A percentile compares a stretch with the other conserved stretches of the same genome.
phyloP scores from a whole-genome alignment of 805 yeast genomes.

The Jamesozyma gamospora region DNA sequence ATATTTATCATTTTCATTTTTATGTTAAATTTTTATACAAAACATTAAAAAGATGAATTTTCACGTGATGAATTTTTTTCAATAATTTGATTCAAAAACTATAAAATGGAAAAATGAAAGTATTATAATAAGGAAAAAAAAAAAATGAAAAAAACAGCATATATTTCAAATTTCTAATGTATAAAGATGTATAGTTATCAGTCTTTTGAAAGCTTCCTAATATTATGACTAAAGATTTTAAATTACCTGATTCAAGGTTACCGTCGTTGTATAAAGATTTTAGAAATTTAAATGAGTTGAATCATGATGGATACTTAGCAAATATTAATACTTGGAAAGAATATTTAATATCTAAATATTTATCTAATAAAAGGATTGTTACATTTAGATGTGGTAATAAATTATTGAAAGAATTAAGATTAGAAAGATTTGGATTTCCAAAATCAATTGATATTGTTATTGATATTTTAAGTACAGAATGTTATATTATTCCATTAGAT shows the following conservation, averaged over 20 bases:
- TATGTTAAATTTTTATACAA: too few relatives aligned
- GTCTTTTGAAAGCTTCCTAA: too few relatives aligned
- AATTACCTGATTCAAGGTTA: conserved; percentile 29
- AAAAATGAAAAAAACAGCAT: too few relatives aligned
- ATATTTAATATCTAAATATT: conserved; percentile 11
- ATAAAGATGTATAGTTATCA: too few relatives aligned
- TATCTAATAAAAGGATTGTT: conserved; percentile 9
- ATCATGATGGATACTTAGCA: conserved; percentile 35
- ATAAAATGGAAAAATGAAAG: too few relatives aligned
- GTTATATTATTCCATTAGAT: conserved; percentile 21
- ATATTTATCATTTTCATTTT: too few relatives aligned
- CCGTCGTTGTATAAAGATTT: conserved; percentile 34
- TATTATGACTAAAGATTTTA: not conserved
- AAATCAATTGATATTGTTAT: conserved; percentile 29
- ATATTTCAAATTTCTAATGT: too few relatives aligned
- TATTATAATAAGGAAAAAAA: too few relatives aligned
- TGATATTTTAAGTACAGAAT: conserved; percentile 24
- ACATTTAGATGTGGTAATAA: conserved; percentile 22
- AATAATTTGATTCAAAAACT: too few relatives aligned
- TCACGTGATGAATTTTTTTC: too few relatives aligned
- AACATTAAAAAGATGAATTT: too few relatives aligned
- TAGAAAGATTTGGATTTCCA: conserved; percentile 29
- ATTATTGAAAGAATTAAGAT: conserved; percentile 19
- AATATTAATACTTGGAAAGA: conserved; percentile 32
- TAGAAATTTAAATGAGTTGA: conserved; percentile 28